A percentile compares a stretch with the other conserved stretches of the same genome.
Conservation (phyloP, 495 filamentous ascomycete species). For the Talaromyces adpressus region DNA sequence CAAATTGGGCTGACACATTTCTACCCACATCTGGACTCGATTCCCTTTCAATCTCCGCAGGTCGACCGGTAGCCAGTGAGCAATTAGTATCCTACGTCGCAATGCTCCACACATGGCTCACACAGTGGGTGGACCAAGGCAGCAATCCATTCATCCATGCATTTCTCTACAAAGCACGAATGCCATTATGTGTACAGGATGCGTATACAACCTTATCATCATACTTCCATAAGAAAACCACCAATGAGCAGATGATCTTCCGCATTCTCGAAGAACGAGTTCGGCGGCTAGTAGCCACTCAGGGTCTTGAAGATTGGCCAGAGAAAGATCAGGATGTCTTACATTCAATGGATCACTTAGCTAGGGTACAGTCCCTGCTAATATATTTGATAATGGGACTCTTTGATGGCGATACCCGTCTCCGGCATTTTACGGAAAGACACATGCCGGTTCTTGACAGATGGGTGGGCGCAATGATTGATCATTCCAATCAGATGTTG, state of each 20-base stretch:
- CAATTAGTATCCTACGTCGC: not conserved
- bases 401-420: not conserved
- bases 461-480: not conserved
- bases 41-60: not conserved
- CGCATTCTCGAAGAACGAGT: not conserved
- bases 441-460: not conserved
- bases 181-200: not conserved
- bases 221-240: not conserved
- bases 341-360: not conserved
- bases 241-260: not conserved
- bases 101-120: not conserved
- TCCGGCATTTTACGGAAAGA: not conserved
- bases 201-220: not conserved
- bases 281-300: not conserved
- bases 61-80: not conserved
- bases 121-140: not conserved
- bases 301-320: not conserved
- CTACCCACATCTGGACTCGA: not conserved
- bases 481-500: not conserved
- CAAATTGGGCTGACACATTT: not conserved
- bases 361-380: not conserved
- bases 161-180: not conserved
- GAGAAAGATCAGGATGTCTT: not conserved
- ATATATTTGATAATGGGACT: not conserved
- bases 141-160: conserved; percentile 1